These are phyloP conservation scores for Monilinia vaccinii-corymbosi DNA, from an alignment of 2,329 filamentous ascomycete species.

Conservation along the genomic window DNA sequence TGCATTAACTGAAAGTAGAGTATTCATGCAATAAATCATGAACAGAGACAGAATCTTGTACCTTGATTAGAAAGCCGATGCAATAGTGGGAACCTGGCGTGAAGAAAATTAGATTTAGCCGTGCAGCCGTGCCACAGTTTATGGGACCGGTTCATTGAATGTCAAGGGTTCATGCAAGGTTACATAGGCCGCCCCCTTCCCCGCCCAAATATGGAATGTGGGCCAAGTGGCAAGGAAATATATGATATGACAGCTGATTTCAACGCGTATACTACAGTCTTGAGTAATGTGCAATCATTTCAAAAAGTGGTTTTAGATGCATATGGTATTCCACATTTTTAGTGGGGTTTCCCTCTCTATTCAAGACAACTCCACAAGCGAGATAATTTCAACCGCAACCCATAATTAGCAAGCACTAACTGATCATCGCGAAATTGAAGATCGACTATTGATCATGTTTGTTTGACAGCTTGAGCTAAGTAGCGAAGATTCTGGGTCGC, in stretches of 20 bases:
- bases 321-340: neutral
- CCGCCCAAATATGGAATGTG: neutral
- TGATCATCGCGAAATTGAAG: neutral
- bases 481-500: neutral
- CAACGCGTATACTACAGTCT: neutral
- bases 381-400: neutral
- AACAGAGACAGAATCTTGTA: neutral
- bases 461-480: neutral
- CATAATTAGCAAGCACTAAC: neutral
- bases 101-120: neutral
- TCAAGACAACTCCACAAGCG: neutral
- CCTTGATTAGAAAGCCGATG: neutral
- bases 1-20: neutral
- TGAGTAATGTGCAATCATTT: neutral
- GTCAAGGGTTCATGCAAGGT: neutral
- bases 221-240: neutral
- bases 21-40: neutral
- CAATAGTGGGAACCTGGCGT: neutral
- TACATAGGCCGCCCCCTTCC: neutral
- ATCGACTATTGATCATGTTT: neutral
- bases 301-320: neutral
- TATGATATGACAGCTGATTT: constrained; percentile 1
- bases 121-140: neutral
- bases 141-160: neutral
- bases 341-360: neutral